Conservation (phyloP, 2,329 filamentous ascomycete genomes). For the Colletotrichum salicis region DNA sequence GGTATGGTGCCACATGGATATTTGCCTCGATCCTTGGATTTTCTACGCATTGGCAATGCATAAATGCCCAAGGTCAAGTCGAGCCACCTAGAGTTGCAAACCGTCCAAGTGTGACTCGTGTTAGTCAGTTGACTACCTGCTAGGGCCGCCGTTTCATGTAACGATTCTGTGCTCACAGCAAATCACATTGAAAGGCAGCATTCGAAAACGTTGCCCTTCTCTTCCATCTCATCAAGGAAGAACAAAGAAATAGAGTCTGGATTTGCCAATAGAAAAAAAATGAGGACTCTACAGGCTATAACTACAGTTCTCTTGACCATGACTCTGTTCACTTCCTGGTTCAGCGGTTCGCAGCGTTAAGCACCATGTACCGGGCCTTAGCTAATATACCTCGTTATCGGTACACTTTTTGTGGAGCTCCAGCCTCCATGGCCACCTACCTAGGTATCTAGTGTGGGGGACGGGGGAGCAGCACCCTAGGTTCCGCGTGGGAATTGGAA, state of each 20-base stretch:
- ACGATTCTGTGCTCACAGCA: background rate
- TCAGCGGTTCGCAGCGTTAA: background rate
- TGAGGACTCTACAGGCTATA: background rate
- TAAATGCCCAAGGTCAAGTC: background rate
- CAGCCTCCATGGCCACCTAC: background rate
- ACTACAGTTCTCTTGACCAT: background rate
- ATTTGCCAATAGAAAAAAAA: background rate
- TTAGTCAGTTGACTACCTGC: conserved; percentile 19
- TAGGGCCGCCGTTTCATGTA: conserved; percentile 22
- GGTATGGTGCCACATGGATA: background rate
- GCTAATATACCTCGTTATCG: conserved; percentile 20
- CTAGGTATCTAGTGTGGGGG: conserved; percentile 31
- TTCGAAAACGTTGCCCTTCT: background rate
- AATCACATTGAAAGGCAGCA: background rate
- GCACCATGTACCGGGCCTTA: background rate
- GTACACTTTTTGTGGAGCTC: conserved; percentile 18
- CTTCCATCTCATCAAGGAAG: background rate
- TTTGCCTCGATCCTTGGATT: background rate
- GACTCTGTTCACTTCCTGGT: background rate
- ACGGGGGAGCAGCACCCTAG: conserved; percentile 27
- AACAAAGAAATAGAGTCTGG: background rate
- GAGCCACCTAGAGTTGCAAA: background rate
- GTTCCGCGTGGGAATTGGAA: conserved; percentile 33
- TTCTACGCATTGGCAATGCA: background rate
- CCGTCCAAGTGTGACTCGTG: background rate